Percentiles rank a stretch among this genome's conserved stretches.
Conservation (phyloP, 805 yeast species). For the Sugiyamaella marilandica region DNA sequence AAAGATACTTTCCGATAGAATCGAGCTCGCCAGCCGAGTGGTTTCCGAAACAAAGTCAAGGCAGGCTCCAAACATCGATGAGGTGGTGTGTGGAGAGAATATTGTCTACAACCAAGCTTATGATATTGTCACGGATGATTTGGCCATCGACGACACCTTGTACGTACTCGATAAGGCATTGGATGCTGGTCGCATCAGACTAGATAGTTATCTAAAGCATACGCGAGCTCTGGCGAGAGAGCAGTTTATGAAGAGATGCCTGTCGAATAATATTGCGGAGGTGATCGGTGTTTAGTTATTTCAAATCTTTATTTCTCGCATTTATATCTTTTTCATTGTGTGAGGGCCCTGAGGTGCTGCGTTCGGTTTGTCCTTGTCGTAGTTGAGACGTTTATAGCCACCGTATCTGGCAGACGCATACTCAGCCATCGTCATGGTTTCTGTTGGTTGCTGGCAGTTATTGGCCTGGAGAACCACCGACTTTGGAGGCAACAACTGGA, state of each 20-base stretch:
- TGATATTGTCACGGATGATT: slow-evolving; percentile 57
- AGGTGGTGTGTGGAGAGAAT: slow-evolving; percentile 47
- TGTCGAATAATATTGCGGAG: slow-evolving; percentile 37
- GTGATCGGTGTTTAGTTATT: slow-evolving; percentile 4
- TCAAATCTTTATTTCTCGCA: neutral
- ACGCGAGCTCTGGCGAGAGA: slow-evolving; percentile 57
- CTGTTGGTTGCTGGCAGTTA: neutral
- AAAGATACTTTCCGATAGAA: slow-evolving; percentile 29
- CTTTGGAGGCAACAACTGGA: neutral
- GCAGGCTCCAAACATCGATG: slow-evolving; percentile 38
- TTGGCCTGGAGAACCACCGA: neutral
- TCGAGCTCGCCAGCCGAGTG: slow-evolving; percentile 30
- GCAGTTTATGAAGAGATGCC: slow-evolving; percentile 52
- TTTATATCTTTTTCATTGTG: neutral
- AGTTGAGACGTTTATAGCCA: neutral
- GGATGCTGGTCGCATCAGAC: slow-evolving; percentile 42
- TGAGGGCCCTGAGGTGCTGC: neutral
- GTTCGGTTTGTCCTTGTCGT: neutral
- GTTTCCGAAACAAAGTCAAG: slow-evolving; percentile 32
- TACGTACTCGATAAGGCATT: slow-evolving; percentile 53
- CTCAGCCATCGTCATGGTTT: slow-evolving; percentile 1
- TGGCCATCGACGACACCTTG: slow-evolving; percentile 66
- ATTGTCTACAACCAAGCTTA: slow-evolving; percentile 58
- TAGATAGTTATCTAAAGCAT: slow-evolving; percentile 43
- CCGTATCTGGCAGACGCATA: neutral